Conservation (phyloP, 2,329 filamentous ascomycete species). For the Exophiala sp. region DNA sequence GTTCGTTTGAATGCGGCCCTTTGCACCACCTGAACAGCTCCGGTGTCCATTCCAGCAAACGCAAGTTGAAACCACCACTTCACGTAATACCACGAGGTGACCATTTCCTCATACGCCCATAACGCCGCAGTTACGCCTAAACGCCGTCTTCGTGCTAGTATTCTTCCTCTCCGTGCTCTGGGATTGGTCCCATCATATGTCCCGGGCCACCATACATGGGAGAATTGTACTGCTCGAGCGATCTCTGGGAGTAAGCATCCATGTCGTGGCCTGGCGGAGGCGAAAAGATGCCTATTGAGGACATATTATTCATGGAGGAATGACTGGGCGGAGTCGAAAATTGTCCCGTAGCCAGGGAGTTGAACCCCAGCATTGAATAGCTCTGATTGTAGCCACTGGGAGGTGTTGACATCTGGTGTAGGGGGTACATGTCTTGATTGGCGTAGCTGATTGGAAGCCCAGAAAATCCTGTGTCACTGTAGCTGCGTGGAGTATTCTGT, state of each 20-base stretch:
- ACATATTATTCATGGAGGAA: conserved; percentile 7
- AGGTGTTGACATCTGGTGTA: conserved; percentile 11
- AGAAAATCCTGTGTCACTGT: neutral
- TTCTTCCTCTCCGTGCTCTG: conserved; percentile 11
- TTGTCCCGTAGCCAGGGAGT: neutral
- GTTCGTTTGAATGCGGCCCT: too few relatives aligned
- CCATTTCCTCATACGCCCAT: neutral
- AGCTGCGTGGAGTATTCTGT: neutral
- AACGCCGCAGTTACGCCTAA: neutral
- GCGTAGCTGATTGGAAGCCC: neutral
- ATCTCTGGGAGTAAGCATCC: neutral
- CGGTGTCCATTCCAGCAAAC: neutral
- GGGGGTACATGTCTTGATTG: conserved; percentile 4
- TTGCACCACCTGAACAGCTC: too few relatives aligned
- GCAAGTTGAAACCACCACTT: neutral
- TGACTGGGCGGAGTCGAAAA: neutral
- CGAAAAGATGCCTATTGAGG: conserved; percentile 11
- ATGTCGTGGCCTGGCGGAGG: conserved; percentile 6
- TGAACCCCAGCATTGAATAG: neutral
- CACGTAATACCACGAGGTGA: neutral
- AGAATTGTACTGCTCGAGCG: too few relatives aligned
- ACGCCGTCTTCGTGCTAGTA: conserved; percentile 4
- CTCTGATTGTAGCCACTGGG: conserved; percentile 3
- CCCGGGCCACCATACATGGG: neutral
- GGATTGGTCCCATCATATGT: conserved; percentile 10